Evolutionary conservation across 208 protist genomes (phyloP), one percentile per base, ranked within the genome.

Genomic region (Polymyxa betae): DNA sequence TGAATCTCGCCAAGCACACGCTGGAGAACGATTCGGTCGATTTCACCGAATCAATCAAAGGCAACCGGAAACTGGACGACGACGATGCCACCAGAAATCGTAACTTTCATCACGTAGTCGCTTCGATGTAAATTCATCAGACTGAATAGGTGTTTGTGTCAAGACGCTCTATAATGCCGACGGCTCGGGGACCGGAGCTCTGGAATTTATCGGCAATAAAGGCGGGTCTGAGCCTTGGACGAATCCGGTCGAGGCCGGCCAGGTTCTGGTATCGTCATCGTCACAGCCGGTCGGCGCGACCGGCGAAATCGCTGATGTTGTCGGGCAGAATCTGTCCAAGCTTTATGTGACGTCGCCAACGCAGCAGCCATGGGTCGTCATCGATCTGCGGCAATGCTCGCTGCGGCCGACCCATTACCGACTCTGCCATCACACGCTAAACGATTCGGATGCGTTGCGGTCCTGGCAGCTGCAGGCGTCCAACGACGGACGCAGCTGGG

Each of bases 391-490:
- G 54, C 54, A 29, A 66, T 66, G 54, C 29, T 29, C 20, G 20
- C 54, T 66, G 54, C 29, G 16, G 54, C 54, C 54, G 20, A 29
- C 16, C 20, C 54, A 66, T 29, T 66, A 66, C 29, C 16, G 20
- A 29, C 54, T 66, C 20, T 32, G 16, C 20, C 54, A 66, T 29
- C 29, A 32, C 54, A 32, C 54, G 29, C 16, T 29, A 29, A 29
- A 32, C 20, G 54, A 66, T 66, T 16, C 20, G 29, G 54, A 66
- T 16, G 54, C 54, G 54, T 29, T 66, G 54, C 54, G 54, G 29
- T 66, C 54, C 54, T 66, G 54, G 54, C 54, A 66, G 29, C 54
- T 66, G 54, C 54, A 66, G 54, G 54, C 20, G 54, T 66, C 54
- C 16, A 29, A 16, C 20, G 54, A 66, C 29, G 54, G 54, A 16